These are phyloP conservation scores for Saccharomycopsis capsularis DNA, from an alignment of 805 yeast species.

Conservation along the genomic window DNA sequence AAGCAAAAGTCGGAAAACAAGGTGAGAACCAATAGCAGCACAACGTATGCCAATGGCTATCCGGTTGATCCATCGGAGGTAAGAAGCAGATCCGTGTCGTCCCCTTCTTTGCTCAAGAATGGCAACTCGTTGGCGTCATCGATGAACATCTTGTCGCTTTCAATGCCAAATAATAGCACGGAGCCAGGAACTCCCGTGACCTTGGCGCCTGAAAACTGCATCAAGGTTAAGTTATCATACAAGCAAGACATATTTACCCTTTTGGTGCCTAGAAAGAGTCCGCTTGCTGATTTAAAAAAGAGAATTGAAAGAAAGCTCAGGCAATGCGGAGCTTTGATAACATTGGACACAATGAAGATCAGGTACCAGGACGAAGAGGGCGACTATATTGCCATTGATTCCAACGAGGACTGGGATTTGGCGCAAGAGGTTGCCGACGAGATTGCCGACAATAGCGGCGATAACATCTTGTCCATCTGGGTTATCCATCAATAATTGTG, in stretches of 20 bases:
- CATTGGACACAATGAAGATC: constrained; percentile 42
- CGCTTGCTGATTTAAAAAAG: constrained; percentile 45
- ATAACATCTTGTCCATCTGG: constrained; percentile 39
- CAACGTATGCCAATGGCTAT: not conserved
- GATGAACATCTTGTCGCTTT: not conserved
- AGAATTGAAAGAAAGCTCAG: constrained; percentile 52
- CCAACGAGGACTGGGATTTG: constrained; percentile 82
- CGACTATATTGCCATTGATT: constrained; percentile 77
- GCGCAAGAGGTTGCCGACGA: constrained; percentile 67
- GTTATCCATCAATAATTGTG: too few species aligned
- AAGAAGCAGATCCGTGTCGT: constrained; percentile 5
- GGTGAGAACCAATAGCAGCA: constrained; percentile 3
- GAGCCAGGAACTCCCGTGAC: not conserved
- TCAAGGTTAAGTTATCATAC: constrained; percentile 36
- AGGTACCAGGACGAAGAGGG: constrained; percentile 94
- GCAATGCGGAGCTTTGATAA: constrained; percentile 41
- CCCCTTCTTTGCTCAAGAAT: constrained; percentile 7
- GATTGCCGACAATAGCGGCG: constrained; percentile 30
- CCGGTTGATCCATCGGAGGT: not conserved
- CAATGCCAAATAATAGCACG: not conserved
- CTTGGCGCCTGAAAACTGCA: constrained; percentile 32
- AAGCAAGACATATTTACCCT: constrained; percentile 53
- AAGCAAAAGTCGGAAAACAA: constrained; percentile 3
- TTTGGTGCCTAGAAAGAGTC: constrained; percentile 48
- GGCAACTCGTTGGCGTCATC: not conserved